Evolutionary conservation across 2,329 filamentous ascomycete species (phyloP), one percentile per base, ranked within the genome.

Genomic region (Colletotrichum gloeosporioides): DNA sequence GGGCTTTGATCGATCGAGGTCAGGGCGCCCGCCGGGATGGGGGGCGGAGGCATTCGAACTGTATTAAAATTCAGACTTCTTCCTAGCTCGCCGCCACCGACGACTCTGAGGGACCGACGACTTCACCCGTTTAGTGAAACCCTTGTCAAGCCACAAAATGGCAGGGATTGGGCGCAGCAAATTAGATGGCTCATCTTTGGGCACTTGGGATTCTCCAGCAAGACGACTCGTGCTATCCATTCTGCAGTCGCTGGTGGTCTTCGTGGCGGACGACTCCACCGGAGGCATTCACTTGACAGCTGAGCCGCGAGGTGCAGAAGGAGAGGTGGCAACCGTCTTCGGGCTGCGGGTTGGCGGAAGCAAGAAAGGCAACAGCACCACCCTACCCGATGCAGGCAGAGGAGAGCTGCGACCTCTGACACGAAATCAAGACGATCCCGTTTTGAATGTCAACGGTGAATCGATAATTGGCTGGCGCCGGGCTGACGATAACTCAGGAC

Each of bases 51-150:
- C 16, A 25, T 67, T 59, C 44, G 59, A 31, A 49, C 27, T 61
- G 64, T 65, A 29, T 61, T 32, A 44, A 57, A 36, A 32, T 22
- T n/a, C 31, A 64, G 55, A 32, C 44, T 49, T 44, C 57, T 44
- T 29, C 63, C 55, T 44, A 68, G 64, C 53, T 39, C 59, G 59
- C 59, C 71, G 49, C 73, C 36, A 63, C 61, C 32, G 49, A 59
- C 27, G 57, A 44, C 16, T 68, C n/a, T 67, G 27, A 16, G n/a
- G 27, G 29, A 36, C 73, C 39, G 44, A 73, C 57, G 44, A 73
- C 59, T 69, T 65, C 44, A 61, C 22, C 64, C 32, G 32, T 53
- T 55, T 76, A 34, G 70, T 76, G 70, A 76, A 73, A 76, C 73
- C 70, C 70, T 64, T 73, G 44, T 69, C 73, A 73, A 76, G 70